Evolutionary conservation across 768 basidiomycete species (phyloP), one percentile per base, ranked within the genome.

Genomic region (Lanmaoa pseudosensibilis): DNA sequence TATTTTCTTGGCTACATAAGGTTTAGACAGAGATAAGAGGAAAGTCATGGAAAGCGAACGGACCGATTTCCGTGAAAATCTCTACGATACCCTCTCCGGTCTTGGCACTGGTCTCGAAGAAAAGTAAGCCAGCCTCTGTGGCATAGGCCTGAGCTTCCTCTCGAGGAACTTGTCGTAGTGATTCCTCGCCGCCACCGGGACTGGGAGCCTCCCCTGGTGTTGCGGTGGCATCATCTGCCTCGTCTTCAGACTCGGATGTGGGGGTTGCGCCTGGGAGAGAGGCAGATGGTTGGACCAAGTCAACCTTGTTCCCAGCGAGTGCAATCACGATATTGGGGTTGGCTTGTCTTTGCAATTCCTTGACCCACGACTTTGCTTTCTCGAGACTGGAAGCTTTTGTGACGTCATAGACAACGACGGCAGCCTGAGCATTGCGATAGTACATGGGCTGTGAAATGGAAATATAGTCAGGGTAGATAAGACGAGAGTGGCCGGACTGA

Each of bases 301-400:
- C 88, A 59, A 98, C 83, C 75, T 99, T 98, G 83, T 99, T 99
- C 32, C 97, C 97, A 12, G 93, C 94, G 50, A 99, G 86, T 7
- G 96, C 95, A 66, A 99, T 98, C 70, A 99, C 95, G 69, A 98
- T 98, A 72, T 98, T 98, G 36, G 96, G 95, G 71, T 98, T 97
- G 23, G 97, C 97, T 70, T 99, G 97, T 62, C 97, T 86, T 72
- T 99, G 97, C 23, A 99, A 82, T 75, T 99, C 97, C 78, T 97
- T 98, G 56, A 99, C 94, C 97, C 97, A 99, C 32, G 95, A 94
- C 79, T 98, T 98, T 52, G 97, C 97, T 74, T 98, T 98, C 74
- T 98, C 96, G 56, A 99, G 80, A 67, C 94, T 96, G 55, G 89
- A 83, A 44, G 92, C 90, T 75, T 98, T 97, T 48, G 96, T 98